Evolutionary conservation across 2,329 filamentous ascomycete species (phyloP).

Genomic region (Biscogniauxia sp.): DNA sequence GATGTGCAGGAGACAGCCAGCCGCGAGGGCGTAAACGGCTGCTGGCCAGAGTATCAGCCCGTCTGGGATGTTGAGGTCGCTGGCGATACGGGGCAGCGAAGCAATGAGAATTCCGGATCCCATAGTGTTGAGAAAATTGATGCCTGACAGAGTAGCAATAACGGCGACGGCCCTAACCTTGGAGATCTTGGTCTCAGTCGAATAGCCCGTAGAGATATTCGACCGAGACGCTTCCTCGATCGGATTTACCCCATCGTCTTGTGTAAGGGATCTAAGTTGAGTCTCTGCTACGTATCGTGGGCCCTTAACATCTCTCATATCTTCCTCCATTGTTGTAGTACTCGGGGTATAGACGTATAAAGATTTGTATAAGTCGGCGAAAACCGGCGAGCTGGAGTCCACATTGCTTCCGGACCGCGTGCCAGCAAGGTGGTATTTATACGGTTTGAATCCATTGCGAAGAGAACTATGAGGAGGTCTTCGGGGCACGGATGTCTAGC

Average conservation of each 20-base stretch:
- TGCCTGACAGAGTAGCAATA: slow-evolving; percentile 33
- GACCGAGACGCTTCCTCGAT: neutral
- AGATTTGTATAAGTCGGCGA: neutral
- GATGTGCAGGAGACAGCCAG: slow-evolving; percentile 14
- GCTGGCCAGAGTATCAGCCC: slow-evolving; percentile 28
- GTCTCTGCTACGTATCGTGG: neutral
- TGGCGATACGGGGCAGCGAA: slow-evolving; percentile 37
- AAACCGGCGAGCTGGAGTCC: neutral
- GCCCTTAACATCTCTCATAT: neutral
- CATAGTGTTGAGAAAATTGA: slow-evolving; percentile 37
- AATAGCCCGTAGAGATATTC: neutral
- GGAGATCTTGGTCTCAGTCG: slow-evolving; percentile 18
- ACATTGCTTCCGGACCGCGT: neutral
- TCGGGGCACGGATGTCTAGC: neutral
- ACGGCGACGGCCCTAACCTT: slow-evolving; percentile 27
- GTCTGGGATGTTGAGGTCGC: slow-evolving; percentile 32
- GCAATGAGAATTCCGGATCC: slow-evolving; percentile 38
- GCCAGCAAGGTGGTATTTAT: neutral
- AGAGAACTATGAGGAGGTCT: too few relatives aligned
- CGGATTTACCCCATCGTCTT: neutral
- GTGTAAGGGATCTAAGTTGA: neutral
- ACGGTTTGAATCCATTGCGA: neutral
- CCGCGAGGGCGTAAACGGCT: slow-evolving; percentile 16
- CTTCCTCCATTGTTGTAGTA: neutral
- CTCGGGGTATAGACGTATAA: neutral